A percentile compares a stretch with the other conserved stretches of the same genome.
Evolutionary conservation across 768 basidiomycete species (phyloP).

Genomic region (Sistotremastrum suecicum): DNA sequence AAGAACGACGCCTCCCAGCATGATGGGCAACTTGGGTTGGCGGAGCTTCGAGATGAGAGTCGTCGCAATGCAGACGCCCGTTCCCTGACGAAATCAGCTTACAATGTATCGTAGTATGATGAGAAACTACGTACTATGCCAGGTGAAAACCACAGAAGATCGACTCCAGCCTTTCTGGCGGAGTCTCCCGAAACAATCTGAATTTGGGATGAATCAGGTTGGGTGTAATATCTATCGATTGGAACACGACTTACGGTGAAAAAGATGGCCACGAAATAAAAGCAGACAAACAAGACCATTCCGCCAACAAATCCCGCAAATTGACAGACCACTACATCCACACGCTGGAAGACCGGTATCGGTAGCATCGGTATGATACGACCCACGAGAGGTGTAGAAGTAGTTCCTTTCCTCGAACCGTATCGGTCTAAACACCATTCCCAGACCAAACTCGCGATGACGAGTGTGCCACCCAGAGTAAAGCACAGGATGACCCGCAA

Average conservation of each 20-base stretch:
- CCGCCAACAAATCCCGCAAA: constrained; percentile 28
- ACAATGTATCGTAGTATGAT: no score
- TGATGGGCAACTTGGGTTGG: constrained; percentile 28
- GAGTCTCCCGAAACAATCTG: constrained; percentile 25
- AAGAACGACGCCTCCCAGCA: constrained; percentile 23
- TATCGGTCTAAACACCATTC: constrained; percentile 25
- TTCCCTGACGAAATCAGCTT: constrained; percentile 18
- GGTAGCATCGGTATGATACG: constrained; percentile 31
- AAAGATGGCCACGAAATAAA: constrained; percentile 42
- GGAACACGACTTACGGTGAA: constrained; percentile 14
- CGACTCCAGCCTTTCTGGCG: constrained; percentile 26
- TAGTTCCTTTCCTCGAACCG: no score
- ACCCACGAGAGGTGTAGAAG: no score
- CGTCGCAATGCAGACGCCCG: constrained; percentile 21
- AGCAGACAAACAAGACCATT: constrained; percentile 36
- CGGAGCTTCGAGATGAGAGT: constrained; percentile 9
- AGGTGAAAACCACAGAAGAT: constrained; percentile 38
- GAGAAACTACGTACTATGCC: constrained; percentile 22
- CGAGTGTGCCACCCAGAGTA: constrained; percentile 27
- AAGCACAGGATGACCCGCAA: constrained; percentile 33
- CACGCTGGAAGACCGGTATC: constrained; percentile 28
- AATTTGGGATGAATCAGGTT: no score
- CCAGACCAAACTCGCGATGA: constrained; percentile 27
- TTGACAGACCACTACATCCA: constrained; percentile 26
- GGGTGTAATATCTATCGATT: no score